These are phyloP conservation scores for Scheffersomyces segobiensis DNA, from an alignment of 1,139 yeast species.

Conservation along the genomic window DNA sequence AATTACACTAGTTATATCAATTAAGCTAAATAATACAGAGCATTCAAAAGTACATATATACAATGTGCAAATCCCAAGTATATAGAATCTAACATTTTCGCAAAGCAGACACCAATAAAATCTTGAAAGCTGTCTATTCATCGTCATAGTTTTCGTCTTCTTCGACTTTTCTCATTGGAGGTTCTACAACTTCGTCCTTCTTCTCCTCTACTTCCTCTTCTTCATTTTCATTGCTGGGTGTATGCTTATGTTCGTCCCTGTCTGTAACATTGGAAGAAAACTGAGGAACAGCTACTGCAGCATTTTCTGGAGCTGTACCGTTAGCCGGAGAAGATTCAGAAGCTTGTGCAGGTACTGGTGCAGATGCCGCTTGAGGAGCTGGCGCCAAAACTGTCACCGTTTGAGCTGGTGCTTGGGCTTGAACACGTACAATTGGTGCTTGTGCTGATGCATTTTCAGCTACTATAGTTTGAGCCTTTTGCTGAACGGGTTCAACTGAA, in stretches of 20 bases:
- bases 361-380: conserved; percentile 4
- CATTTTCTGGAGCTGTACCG: conserved; percentile 3
- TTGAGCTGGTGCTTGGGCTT: conserved; percentile 6
- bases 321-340: not conserved
- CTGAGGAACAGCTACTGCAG: conserved; percentile 16
- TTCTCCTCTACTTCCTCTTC: conserved; percentile 32
- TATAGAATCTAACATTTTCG: not conserved
- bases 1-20: not conserved
- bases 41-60: not conserved
- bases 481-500: conserved; percentile 7
- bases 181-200: conserved; percentile 44
- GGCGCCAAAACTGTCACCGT: conserved; percentile 6
- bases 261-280: conserved; percentile 25
- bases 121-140: conserved; percentile 27
- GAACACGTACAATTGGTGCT: conserved; percentile 2
- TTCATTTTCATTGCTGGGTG: conserved; percentile 35
- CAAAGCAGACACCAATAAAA: not conserved
- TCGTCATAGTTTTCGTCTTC: conserved; percentile 88
- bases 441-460: conserved; percentile 8
- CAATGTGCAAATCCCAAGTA: not conserved
- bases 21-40: not conserved
- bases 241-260: conserved; percentile 13
- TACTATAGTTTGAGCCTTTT: conserved; percentile 3
- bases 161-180: conserved; percentile 73
- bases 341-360: not conserved